Percentiles rank a stretch among this genome's conserved stretches.
These are phyloP conservation scores for Crithidia expoeki DNA, from an alignment of 208 protist genomes.

Conservation along the genomic window DNA sequence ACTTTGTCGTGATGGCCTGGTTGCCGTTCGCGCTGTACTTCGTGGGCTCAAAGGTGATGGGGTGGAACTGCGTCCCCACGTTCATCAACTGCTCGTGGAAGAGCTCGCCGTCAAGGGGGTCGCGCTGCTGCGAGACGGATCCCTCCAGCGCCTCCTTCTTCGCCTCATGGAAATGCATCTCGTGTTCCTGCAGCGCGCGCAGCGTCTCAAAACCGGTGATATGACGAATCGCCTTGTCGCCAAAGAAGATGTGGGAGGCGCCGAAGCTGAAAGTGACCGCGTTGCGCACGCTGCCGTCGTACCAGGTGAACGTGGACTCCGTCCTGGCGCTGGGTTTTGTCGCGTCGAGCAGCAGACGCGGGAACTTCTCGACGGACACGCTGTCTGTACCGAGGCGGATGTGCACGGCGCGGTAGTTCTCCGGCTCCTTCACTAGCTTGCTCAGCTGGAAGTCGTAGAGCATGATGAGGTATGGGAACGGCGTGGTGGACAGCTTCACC, in stretches of 20 bases:
- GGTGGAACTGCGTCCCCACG: constrained; percentile 45
- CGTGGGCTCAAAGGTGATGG: constrained; percentile 32
- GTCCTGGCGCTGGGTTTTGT: constrained; percentile 27
- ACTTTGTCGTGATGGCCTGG: constrained; percentile 37
- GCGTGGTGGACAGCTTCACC: constrained; percentile 35
- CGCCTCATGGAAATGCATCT: constrained; percentile 34
- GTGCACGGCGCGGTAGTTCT: constrained; percentile 54
- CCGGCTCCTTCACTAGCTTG: constrained; percentile 41
- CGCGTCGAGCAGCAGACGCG: constrained; percentile 43
- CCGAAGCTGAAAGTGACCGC: constrained; percentile 42
- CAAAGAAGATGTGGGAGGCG: constrained; percentile 40
- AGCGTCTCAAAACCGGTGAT: constrained; percentile 55
- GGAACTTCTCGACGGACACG: constrained; percentile 34
- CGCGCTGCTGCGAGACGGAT: constrained; percentile 12
- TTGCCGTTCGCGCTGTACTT: constrained; percentile 41
- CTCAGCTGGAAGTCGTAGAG: constrained; percentile 46
- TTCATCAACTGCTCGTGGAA: constrained; percentile 47
- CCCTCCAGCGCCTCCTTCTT: constrained; percentile 24
- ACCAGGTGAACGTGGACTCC: constrained; percentile 28
- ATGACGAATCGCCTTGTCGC: constrained; percentile 48
- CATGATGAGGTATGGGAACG: constrained; percentile 47
- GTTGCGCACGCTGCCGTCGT: constrained; percentile 30
- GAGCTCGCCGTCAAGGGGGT: constrained; percentile 16
- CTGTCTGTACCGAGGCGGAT: constrained; percentile 45
- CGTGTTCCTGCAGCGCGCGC: constrained; percentile 38